Evolutionary conservation across 2,329 filamentous ascomycete species (phyloP).

Genomic region (Penicillium sp.): DNA sequence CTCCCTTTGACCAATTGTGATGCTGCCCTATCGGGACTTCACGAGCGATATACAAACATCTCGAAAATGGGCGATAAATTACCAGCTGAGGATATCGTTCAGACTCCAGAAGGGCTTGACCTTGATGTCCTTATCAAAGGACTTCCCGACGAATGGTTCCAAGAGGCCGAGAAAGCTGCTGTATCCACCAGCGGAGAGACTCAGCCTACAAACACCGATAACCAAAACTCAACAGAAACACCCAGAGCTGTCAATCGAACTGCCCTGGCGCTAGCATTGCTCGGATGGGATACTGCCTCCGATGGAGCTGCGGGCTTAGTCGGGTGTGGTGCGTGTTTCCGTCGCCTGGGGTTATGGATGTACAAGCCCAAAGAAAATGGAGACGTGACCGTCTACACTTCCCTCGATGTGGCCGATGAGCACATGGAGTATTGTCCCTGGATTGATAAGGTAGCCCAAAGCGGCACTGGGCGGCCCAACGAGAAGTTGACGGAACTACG

Average conservation of each 20-base stretch:
- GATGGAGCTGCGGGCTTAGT: constrained; percentile 59
- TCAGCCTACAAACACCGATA: background rate
- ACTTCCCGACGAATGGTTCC: constrained; percentile 30
- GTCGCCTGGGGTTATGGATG: constrained; percentile 89
- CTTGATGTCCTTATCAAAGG: constrained; percentile 31
- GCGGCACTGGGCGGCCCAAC: constrained; percentile 36
- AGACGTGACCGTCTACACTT: constrained; percentile 37
- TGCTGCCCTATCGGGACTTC: constrained; percentile 57
- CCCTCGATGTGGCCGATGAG: constrained; percentile 67
- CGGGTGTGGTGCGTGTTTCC: constrained; percentile 80
- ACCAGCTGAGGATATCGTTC: constrained; percentile 31
- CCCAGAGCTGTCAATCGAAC: constrained; percentile 52
- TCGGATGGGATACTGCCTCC: constrained; percentile 67
- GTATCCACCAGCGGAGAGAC: background rate
- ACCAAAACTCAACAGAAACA: constrained; percentile 2
- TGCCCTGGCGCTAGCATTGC: constrained; percentile 66
- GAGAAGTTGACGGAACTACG: constrained; percentile 35
- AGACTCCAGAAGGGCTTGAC: constrained; percentile 33
- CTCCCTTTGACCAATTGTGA: constrained; percentile 63
- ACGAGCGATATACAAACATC: constrained; percentile 62
- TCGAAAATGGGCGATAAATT: constrained; percentile 38
- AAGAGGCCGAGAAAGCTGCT: background rate
- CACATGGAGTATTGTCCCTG: constrained; percentile 84
- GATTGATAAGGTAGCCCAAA: constrained; percentile 65
- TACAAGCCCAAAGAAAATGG: constrained; percentile 72